Percentiles rank a stretch among this genome's conserved stretches.
These are phyloP conservation scores for Periconia macrospinosa DNA, from an alignment of 2,329 filamentous ascomycete species.

Conservation along the genomic window DNA sequence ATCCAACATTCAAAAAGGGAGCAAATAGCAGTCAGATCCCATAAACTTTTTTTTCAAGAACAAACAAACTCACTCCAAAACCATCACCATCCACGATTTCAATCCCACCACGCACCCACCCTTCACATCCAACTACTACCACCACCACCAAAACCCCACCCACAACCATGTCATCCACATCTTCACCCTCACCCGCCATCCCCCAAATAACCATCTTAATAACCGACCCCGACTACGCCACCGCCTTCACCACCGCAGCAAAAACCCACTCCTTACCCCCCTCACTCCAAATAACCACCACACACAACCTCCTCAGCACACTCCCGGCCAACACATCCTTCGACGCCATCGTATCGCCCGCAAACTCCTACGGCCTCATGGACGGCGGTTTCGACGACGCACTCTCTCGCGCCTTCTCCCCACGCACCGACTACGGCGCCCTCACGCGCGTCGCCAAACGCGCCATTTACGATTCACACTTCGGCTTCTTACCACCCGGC, in stretches of 20 bases:
- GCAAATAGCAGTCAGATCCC: too few species aligned
- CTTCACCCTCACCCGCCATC: conserved; percentile 17
- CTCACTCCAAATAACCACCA: conserved; percentile 38
- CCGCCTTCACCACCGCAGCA: conserved; percentile 46
- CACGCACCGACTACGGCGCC: conserved; percentile 49
- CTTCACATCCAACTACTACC: too few species aligned
- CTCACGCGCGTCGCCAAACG: conserved; percentile 51
- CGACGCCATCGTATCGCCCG: conserved; percentile 57
- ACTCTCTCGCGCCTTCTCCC: conserved; percentile 54
- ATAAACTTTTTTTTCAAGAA: too few species aligned
- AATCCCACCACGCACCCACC: too few species aligned
- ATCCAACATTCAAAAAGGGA: too few species aligned
- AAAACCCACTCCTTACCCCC: conserved; percentile 33
- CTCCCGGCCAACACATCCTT: conserved; percentile 44
- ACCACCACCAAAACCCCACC: too few species aligned
- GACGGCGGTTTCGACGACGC: conserved; percentile 59
- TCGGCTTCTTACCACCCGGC: conserved; percentile 56
- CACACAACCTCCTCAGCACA: conserved; percentile 44
- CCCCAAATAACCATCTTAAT: conserved; percentile 49
- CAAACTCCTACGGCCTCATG: conserved; percentile 58
- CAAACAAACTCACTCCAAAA: too few species aligned
- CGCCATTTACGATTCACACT: conserved; percentile 50
- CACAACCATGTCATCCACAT: background rate
- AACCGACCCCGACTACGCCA: conserved; percentile 42
- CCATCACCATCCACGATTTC: too few species aligned